Evolutionary conservation across 73 alveolate genomes (phyloP), one percentile per base, ranked within the genome.

Genomic region (Paramecium tetraurelia): DNA sequence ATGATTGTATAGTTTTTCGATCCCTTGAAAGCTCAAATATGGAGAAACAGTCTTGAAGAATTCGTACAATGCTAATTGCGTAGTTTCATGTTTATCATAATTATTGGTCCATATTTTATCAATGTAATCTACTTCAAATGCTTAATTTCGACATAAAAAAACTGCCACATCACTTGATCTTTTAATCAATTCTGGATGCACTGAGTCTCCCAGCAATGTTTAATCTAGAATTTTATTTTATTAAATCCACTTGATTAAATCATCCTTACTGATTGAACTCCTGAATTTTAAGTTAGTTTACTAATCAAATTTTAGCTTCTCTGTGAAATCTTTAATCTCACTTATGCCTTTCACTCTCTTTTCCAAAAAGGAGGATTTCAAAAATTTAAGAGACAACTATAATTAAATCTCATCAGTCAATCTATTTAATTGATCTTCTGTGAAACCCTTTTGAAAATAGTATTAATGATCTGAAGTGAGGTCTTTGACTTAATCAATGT

Each of bases 301-400:
- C 16, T 85, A 20, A 18, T 59, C 85, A 27, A 44, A 22, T 63
- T 21, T 59, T 38, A 85, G 71, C 53, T 85, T 95, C 58, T 48
- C 94, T 35, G 80, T 70, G 22, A 92, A 69, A 16, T 95, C 98
- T 68, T 95, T 94, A 27, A 95, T 84, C 33, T 95, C 98, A 87
- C 94, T 94, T 7, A 95, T 80, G 3, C 96, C 98, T 68, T 94
- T 85, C 5, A 95, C 95, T 69, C 95, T 85, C 89, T 88, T 95
- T 71, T 95, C 98, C 12, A 95, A 63, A 92, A 86, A 95, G 3
- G 97, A 93, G 33, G 95, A 71, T 69, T 92, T 95, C 58, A 95
- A 48, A 59, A 80, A 94, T 86, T 92, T 92, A 24, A 77, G 27
- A 1, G 96, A 94, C 12, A 95, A 24, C 33, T 87, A 41, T 27